phyloP scores from a whole-genome alignment of 768 basidiomycete species.

The Phlebiopsis gigantea region DNA sequence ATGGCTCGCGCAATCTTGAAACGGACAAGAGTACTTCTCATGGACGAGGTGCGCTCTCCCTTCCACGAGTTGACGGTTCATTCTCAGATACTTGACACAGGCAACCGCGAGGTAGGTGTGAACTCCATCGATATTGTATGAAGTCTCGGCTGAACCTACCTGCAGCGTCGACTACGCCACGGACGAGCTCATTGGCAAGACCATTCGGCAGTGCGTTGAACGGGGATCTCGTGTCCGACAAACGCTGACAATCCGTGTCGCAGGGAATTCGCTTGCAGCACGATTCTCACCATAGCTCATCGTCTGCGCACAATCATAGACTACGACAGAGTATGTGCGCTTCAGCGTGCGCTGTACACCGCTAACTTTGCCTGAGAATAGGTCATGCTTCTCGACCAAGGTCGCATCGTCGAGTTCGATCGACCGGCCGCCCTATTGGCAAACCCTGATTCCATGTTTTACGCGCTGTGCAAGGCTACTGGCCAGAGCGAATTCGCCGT shows the following conservation, averaged over 20 bases:
- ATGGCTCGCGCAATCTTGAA: constrained; percentile 86
- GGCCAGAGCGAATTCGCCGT: constrained; percentile 68
- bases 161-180: constrained; percentile 77
- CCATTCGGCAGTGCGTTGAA: constrained; percentile 64
- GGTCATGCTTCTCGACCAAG: constrained; percentile 78
- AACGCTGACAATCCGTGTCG: no score
- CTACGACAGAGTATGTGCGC: constrained; percentile 62
- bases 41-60: constrained; percentile 89
- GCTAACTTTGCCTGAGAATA: constrained; percentile 21
- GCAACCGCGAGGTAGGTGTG: constrained; percentile 59
- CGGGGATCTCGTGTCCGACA: no score
- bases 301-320: constrained; percentile 76
- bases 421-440: constrained; percentile 53
- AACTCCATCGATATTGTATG: not conserved
- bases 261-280: constrained; percentile 75
- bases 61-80: no score
- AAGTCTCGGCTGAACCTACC: not conserved
- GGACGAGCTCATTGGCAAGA: constrained; percentile 80
- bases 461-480: constrained; percentile 66
- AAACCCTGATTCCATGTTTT: constrained; percentile 54
- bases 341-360: not conserved
- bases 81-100: constrained; percentile 27
- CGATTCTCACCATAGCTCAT: constrained; percentile 81
- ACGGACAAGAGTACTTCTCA: constrained; percentile 69
- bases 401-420: constrained; percentile 74